Base-by-base conservation (phyloP, 768 basidiomycete genomes). In the Boletus eberwhitei region DNA sequence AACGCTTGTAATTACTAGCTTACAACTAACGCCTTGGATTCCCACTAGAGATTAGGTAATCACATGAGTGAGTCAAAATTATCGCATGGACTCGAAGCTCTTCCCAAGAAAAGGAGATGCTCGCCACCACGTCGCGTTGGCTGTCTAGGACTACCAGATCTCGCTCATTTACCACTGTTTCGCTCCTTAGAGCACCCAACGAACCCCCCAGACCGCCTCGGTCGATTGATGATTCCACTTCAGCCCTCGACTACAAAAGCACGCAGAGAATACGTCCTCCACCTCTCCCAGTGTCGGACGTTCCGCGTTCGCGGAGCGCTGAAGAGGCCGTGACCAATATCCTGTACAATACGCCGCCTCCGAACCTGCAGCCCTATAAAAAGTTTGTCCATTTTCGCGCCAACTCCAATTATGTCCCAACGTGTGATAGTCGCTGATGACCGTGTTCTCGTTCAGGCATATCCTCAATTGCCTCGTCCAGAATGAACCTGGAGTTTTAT, bases 401-500 rank as follows among this genome's bases (percentile, higher is more conserved):
- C 49, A 19, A 17, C 13, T 11, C 6, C 2, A 35, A 8, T 17
- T 17, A 4, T 46, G 14, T 8, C 5, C 35, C n/a, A 31, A 9
- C 29, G 8, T 35, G 45, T 42, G 55, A 53, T 12, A 55, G 34
- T 46, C 45, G 13, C 39, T 52, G 32, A 61, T 34, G 41, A 40
- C 16, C 32, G 26, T 52, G 1, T 58, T 49, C 44, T 49, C 50
- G 55, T 59, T 51, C 64, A 98, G 94, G 71, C 96, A 98, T 68
- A 83, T 95, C 54, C 81, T 98, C 58, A 98, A 99, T 75, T 98
- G 95, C 71, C 85, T 99, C 56, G 97, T 98, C 4, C 97, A 99
- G 73, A 98, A 99, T 70, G 97, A 99, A 74, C 97, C 97, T 3
- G 97, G 97, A 65, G 97, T 99, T n/a, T 82, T 99, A 13, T 97